Evolutionary conservation across 1,284 basidiomycete species (phyloP).

Genomic region (Bjerkandera adusta): DNA sequence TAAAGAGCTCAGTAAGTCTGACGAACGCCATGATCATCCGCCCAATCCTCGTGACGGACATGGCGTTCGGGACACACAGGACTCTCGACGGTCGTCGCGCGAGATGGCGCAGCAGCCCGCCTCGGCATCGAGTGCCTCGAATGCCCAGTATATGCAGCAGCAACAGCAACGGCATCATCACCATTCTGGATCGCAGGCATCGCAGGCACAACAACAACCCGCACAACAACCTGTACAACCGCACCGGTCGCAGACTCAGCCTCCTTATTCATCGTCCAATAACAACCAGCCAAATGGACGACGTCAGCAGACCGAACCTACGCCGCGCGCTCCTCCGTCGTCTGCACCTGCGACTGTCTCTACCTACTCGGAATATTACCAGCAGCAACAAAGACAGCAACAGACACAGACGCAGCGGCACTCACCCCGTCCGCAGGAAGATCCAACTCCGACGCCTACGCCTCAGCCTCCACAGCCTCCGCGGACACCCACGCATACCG

Average conservation of each 20-base stretch:
- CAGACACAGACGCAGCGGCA: slow-evolving; percentile 14
- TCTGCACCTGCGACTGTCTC: slow-evolving; percentile 18
- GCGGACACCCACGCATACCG: slow-evolving; percentile 5
- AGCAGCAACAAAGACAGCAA: slow-evolving; percentile 20
- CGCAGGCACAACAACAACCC: background rate
- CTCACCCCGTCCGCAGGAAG: background rate
- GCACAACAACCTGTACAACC: background rate
- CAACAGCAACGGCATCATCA: slow-evolving; percentile 7
- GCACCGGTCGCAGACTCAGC: background rate
- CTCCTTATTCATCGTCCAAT: slow-evolving; percentile 3
- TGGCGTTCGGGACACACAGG: slow-evolving; percentile 10
- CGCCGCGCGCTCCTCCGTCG: slow-evolving; percentile 7
- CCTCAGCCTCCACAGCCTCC: background rate
- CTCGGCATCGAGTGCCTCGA: background rate
- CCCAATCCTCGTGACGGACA: slow-evolving; percentile 12
- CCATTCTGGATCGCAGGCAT: too few species aligned
- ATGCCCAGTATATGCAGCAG: background rate
- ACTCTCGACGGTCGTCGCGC: background rate
- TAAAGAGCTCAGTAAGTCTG: slow-evolving; percentile 26
- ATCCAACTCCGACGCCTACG: background rate
- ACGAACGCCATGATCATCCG: slow-evolving; percentile 18
- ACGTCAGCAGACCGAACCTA: background rate
- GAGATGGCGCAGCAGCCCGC: background rate
- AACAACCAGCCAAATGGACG: slow-evolving; percentile 4
- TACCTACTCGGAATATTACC: slow-evolving; percentile 20